Percentiles rank a stretch among this genome's conserved stretches.
phyloP scores from a whole-genome alignment of 352 stramenopile species.

The Phytophthora foliorum region DNA sequence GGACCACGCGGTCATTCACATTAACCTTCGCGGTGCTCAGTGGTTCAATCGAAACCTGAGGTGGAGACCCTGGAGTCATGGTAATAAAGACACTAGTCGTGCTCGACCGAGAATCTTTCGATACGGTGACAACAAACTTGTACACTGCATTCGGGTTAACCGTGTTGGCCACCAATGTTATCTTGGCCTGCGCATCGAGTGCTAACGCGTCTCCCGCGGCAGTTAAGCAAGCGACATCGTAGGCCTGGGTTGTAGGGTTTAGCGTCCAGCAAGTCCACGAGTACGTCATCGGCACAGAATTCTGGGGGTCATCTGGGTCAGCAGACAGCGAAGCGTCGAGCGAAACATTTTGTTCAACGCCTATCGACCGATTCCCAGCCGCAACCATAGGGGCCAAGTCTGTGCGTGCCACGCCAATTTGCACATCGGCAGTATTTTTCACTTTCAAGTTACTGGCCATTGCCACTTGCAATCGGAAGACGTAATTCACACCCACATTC shows the following conservation, averaged over 20 bases:
- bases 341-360: constrained; percentile 58
- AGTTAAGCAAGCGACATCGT: constrained; percentile 45
- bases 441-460: constrained; percentile 58
- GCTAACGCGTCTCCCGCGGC: constrained; percentile 26
- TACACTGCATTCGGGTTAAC: constrained; percentile 63
- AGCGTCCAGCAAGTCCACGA: constrained; percentile 54
- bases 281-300: constrained; percentile 49
- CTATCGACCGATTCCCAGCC: constrained; percentile 59
- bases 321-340: constrained; percentile 60
- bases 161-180: constrained; percentile 49
- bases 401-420: constrained; percentile 53
- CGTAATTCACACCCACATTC: constrained; percentile 63
- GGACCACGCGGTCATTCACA: constrained; percentile 58
- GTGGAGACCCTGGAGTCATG: constrained; percentile 57
- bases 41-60: constrained; percentile 62
- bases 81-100: constrained; percentile 52
- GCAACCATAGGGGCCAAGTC: constrained; percentile 48
- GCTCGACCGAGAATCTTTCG: constrained; percentile 54
- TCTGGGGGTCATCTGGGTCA: constrained; percentile 58
- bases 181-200: constrained; percentile 39
- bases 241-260: constrained; percentile 32
- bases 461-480: constrained; percentile 63
- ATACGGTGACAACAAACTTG: constrained; percentile 54
- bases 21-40: constrained; percentile 61
- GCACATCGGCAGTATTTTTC: constrained; percentile 61